Percentiles rank a stretch among this genome's conserved stretches.
Evolutionary conservation across 768 basidiomycete genomes (phyloP).

Genomic region (Cyclocybe cylindracea): DNA sequence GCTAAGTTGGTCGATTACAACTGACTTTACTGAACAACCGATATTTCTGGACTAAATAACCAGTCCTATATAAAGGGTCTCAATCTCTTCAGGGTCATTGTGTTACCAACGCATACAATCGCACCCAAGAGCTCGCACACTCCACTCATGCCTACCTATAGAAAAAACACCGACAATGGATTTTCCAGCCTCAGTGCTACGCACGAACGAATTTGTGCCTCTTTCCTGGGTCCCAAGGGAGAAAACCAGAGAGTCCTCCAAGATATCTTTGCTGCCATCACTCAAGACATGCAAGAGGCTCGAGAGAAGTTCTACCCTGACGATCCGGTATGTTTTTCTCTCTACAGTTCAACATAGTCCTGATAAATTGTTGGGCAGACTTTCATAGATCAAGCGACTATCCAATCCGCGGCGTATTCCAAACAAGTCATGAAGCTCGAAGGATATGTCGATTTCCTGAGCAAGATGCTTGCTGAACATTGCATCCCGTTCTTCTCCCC

Average conservation of each 20-base stretch:
- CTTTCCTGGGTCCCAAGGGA: constrained; percentile 40
- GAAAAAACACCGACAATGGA: too few relatives aligned
- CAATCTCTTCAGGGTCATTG: too few relatives aligned
- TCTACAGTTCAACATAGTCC: constrained; percentile 11
- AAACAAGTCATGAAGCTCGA: not conserved
- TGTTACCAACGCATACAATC: too few relatives aligned
- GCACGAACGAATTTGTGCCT: constrained; percentile 29
- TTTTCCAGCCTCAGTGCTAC: too few relatives aligned
- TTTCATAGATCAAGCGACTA: not conserved
- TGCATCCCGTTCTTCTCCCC: constrained; percentile 41
- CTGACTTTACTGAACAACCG: too few relatives aligned
- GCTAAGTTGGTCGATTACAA: too few relatives aligned
- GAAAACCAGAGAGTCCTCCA: constrained; percentile 34
- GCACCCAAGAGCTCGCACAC: too few relatives aligned
- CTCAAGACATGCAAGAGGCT: constrained; percentile 22
- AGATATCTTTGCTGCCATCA: constrained; percentile 21
- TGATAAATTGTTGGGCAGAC: not conserved
- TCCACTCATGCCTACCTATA: too few relatives aligned
- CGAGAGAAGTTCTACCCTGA: constrained; percentile 28
- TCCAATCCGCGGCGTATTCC: not conserved
- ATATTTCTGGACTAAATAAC: too few relatives aligned
- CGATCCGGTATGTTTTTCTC: constrained; percentile 26
- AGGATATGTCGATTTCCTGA: not conserved
- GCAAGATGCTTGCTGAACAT: constrained; percentile 23
- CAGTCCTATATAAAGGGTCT: too few relatives aligned